Base-by-base conservation (phyloP, 1,284 basidiomycete genomes). In the Apiotrichum montevideense region DNA sequence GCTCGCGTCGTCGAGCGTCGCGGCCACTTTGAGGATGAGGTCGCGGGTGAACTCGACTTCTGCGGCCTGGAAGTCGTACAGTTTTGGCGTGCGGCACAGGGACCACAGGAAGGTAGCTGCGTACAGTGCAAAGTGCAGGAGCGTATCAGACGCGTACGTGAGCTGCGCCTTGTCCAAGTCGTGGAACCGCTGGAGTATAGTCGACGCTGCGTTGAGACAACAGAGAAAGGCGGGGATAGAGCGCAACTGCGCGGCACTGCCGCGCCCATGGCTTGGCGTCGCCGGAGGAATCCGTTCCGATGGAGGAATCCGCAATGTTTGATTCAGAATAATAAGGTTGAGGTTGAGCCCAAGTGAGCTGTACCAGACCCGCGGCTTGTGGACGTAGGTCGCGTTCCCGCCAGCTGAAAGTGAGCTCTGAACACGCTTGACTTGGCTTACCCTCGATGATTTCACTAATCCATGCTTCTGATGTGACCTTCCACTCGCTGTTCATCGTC, bases 91-190 rank as follows among this genome's bases (percentile, higher is more conserved):
- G 13, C 62, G 63, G 39, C 59, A 63, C 2, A 66, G 56, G 10
- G 63, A 64, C 51, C 65, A 70, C 13, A 72, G 57, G 49, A 72
- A 64, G 10, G 67, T 70, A 0, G 65, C 67, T 4, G 70, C 70
- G 54, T 72, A 72, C 33, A 72, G 62, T 35, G 70, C 64, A 47
- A 72, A 72, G 57, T 72, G 70, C 15, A 72, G 57, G 37, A 72
- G 57, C 5, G 70, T 72, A 50, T 72, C 70, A 1, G 68, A 66
- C 4, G 68, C 70, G 44, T 63, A 72, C 3, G 67, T 66, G 46
- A 69, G 41, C 50, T 69, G 65, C 48, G 59, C 46, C 52, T 61
- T 60, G 33, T 66, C 64, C 9, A 72, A 55, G 35, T 57, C 63
- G 58, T 66, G 61, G 34, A 70, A 62, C 15, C 66, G 60, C 11